Percentiles rank a stretch among this genome's conserved stretches.
Evolutionary conservation across 495 filamentous ascomycete species (phyloP).

Genomic region (Bathelium albidoporum): DNA sequence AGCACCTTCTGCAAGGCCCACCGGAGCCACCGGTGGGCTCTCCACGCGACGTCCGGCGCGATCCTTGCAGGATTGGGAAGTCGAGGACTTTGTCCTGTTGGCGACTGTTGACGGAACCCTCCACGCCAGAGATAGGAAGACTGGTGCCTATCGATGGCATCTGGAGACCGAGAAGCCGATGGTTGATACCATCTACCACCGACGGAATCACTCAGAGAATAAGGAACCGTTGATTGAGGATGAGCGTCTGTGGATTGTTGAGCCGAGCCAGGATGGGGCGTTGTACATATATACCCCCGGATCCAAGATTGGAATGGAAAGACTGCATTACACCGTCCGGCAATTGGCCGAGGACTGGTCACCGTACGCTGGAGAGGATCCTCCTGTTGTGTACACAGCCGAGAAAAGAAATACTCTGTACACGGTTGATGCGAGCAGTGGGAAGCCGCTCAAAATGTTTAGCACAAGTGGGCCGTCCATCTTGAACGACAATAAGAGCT

Average conservation of each 20-base stretch:
- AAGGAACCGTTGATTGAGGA: constrained; percentile 49
- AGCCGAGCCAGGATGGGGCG: constrained; percentile 77
- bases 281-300: constrained; percentile 77
- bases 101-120: constrained; percentile 97
- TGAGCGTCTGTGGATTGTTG: constrained; percentile 91
- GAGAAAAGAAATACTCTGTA: constrained; percentile 72
- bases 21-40: constrained; percentile 55
- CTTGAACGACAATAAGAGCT: constrained; percentile 42
- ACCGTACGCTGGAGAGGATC: constrained; percentile 54
- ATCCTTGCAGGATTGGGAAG: constrained; percentile 96
- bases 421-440: constrained; percentile 76
- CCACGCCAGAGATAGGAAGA: constrained; percentile 83
- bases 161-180: constrained; percentile 73
- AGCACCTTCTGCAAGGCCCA: constrained; percentile 50
- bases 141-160: constrained; percentile 72
- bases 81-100: constrained; percentile 98
- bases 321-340: constrained; percentile 66
- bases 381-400: constrained; percentile 66
- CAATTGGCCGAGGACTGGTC: constrained; percentile 58
- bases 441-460: constrained; percentile 58
- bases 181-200: constrained; percentile 80
- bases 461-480: constrained; percentile 46
- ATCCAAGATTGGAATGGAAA: constrained; percentile 48
- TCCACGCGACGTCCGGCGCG: constrained; percentile 79
- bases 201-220: constrained; percentile 54